phyloP scores from a whole-genome alignment of 129 eudicot species.

The Cynara cardunculus region DNA sequence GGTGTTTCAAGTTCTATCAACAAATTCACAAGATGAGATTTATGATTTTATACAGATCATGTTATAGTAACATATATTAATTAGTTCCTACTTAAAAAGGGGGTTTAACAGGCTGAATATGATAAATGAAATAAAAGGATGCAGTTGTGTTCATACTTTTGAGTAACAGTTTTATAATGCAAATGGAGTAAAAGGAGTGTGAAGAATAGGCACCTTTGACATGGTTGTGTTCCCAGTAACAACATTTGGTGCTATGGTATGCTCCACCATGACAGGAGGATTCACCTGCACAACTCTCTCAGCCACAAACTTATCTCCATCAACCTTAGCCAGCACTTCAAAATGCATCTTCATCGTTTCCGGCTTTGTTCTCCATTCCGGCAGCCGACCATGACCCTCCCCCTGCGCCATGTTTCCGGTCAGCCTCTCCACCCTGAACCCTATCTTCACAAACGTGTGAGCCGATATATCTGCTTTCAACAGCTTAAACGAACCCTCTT shows the following conservation, averaged over 20 bases:
- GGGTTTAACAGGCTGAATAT: background rate
- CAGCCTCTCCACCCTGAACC: conserved; percentile 73
- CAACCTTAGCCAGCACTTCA: conserved; percentile 92
- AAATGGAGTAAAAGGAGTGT: conserved; percentile 65
- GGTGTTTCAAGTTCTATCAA: background rate
- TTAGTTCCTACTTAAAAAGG: background rate
- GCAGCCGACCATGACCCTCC: conserved; percentile 30
- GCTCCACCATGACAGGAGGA: conserved; percentile 51
- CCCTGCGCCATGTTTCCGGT: conserved; percentile 34
- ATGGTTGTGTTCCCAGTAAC: conserved; percentile 50
- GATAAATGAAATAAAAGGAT: background rate
- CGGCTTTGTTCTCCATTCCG: conserved; percentile 87
- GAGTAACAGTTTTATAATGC: conserved; percentile 30
- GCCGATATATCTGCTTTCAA: conserved; percentile 89
- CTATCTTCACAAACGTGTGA: conserved; percentile 81
- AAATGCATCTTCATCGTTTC: conserved; percentile 80
- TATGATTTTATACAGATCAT: background rate
- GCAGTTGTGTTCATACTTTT: background rate
- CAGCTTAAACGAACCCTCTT: conserved; percentile 79
- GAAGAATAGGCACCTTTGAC: conserved; percentile 62
- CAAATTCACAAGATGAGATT: background rate
- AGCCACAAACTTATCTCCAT: conserved; percentile 65
- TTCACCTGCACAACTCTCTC: conserved; percentile 57
- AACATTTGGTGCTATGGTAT: conserved; percentile 51
- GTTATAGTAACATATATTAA: background rate